phyloP scores from a whole-genome alignment of 1,284 basidiomycete genomes.

The Schizopora paradoxa region DNA sequence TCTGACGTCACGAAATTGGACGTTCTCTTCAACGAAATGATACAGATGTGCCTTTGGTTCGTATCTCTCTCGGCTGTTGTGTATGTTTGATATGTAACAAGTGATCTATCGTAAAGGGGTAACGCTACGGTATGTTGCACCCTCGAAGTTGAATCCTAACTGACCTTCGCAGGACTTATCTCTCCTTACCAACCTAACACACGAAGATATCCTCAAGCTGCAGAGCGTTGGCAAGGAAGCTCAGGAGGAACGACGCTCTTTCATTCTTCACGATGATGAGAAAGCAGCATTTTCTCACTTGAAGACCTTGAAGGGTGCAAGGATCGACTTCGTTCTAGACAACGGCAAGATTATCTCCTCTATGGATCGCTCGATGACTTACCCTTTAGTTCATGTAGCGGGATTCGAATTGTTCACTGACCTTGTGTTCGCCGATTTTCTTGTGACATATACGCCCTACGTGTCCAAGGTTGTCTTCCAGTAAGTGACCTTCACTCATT shows the following conservation, averaged over 20 bases:
- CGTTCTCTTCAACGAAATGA: slow-evolving; percentile 77
- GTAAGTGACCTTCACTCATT: slow-evolving; percentile 40
- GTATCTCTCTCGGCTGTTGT: slow-evolving; percentile 17
- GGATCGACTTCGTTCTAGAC: slow-evolving; percentile 88
- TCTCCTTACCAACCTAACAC: slow-evolving; percentile 73
- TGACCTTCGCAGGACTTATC: slow-evolving; percentile 60
- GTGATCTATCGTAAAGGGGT: slow-evolving; percentile 44
- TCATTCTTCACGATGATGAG: slow-evolving; percentile 85
- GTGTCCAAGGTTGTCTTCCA: slow-evolving; percentile 83
- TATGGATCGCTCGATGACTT: slow-evolving; percentile 66
- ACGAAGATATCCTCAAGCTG: slow-evolving; percentile 77
- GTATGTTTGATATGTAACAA: slow-evolving; percentile 2
- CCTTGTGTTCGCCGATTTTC: slow-evolving; percentile 90
- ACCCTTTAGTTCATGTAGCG: slow-evolving; percentile 24
- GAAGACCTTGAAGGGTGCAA: slow-evolving; percentile 46
- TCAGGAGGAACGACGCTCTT: slow-evolving; percentile 67
- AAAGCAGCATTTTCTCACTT: slow-evolving; percentile 73
- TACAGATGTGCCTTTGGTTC: slow-evolving; percentile 84
- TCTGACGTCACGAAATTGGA: slow-evolving; percentile 49
- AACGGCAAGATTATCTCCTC: slow-evolving; percentile 56
- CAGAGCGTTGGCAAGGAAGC: slow-evolving; percentile 79
- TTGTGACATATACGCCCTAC: slow-evolving; percentile 83
- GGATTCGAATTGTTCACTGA: slow-evolving; percentile 79
- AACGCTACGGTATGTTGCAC: slow-evolving; percentile 63
- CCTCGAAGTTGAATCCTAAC: slow-evolving; percentile 2